Percentiles rank a stretch among this genome's conserved stretches.
phyloP scores from a whole-genome alignment of 805 yeast genomes.

The Teunomyces gatunensis region DNA sequence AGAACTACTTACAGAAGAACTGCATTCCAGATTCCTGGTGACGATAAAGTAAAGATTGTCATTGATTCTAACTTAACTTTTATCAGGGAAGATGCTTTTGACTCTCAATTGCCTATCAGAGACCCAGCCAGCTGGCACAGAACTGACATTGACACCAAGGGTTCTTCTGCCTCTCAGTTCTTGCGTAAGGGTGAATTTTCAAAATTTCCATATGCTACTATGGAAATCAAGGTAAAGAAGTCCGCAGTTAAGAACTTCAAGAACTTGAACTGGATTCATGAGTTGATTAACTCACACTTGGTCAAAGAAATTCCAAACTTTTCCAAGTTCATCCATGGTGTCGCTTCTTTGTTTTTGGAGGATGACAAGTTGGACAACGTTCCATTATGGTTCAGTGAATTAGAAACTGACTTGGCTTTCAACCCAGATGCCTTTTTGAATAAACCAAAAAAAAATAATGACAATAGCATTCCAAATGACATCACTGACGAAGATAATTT shows the following conservation, averaged over 20 bases:
- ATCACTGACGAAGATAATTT: constrained; percentile 51
- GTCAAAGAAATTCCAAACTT: constrained; percentile 94
- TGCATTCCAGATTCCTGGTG: constrained; percentile 98
- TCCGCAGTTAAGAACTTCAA: constrained; percentile 33
- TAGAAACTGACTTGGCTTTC: constrained; percentile 46
- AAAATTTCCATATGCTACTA: constrained; percentile 80
- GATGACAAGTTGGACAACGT: constrained; percentile 85
- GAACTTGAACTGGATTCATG: constrained; percentile 78
- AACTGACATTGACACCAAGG: constrained; percentile 78
- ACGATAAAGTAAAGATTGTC: constrained; percentile 84
- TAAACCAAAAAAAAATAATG: constrained; percentile 7
- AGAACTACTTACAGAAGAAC: constrained; percentile 87
- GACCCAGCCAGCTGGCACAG: constrained; percentile 91
- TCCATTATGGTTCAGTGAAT: constrained; percentile 93
- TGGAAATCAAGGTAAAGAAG: constrained; percentile 72
- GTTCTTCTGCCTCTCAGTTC: constrained; percentile 64
- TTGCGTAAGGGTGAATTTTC: constrained; percentile 83
- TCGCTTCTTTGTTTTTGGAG: constrained; percentile 82
- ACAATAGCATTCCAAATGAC: constrained; percentile 13
- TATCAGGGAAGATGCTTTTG: constrained; percentile 89
- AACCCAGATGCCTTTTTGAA: constrained; percentile 12
- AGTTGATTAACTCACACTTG: constrained; percentile 74
- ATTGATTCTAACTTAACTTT: constrained; percentile 86
- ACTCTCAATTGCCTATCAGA: constrained; percentile 80
- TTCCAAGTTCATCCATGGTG: constrained; percentile 90